Conservation (phyloP, 208 protist species). For the Trypanosoma boissoni region DNA sequence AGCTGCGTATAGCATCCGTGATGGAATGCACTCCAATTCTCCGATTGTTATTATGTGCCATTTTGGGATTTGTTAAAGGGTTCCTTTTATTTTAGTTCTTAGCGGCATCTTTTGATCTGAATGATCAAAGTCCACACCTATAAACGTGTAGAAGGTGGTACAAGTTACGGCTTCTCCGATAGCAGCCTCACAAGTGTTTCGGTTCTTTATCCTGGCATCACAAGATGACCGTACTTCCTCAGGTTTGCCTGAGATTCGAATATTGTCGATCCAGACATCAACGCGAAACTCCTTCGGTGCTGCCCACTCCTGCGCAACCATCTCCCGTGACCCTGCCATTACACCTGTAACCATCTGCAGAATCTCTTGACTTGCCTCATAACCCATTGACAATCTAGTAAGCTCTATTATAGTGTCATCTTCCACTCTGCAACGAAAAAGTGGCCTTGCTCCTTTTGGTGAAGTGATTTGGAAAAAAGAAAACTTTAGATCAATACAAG, state of each 20-base stretch:
- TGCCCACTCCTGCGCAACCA: not conserved
- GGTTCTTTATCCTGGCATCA: not conserved
- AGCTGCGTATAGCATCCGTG: not conserved
- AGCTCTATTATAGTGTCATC: conserved; percentile 9
- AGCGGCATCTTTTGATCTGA: not conserved
- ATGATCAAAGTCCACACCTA: not conserved
- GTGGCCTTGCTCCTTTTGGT: not conserved
- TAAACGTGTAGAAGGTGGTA: not conserved
- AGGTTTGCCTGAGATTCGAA: conserved; percentile 22
- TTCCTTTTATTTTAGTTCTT: not conserved
- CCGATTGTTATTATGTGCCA: not conserved
- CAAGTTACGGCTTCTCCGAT: not conserved
- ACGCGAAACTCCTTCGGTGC: conserved; percentile 1
- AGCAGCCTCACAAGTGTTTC: not conserved
- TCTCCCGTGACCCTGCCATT: conserved; percentile 13
- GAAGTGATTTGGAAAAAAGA: not conserved
- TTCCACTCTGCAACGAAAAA: not conserved
- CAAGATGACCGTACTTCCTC: not conserved
- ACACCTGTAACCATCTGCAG: conserved; percentile 24
- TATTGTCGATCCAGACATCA: conserved; percentile 30
- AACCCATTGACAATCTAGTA: conserved; percentile 21
- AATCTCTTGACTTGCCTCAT: conserved; percentile 23
- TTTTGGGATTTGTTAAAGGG: not conserved
- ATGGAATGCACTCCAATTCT: not conserved
- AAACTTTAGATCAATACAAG: not conserved